Percentiles rank a stretch among this genome's conserved stretches.
Evolutionary conservation across 352 stramenopile genomes (phyloP).

Genomic region (Albugo candida): DNA sequence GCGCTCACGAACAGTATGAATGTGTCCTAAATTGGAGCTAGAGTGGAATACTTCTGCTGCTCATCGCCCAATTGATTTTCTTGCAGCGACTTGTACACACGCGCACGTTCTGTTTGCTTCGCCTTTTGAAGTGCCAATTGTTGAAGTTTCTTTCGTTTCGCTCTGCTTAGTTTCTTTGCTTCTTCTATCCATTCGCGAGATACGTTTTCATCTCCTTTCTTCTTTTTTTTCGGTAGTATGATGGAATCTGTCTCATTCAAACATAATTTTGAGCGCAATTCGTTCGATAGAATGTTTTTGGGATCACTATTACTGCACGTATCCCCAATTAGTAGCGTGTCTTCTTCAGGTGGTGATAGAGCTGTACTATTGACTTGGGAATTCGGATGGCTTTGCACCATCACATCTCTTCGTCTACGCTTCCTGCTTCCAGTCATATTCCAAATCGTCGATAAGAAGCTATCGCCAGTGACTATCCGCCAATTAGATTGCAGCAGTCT

Average conservation of each 20-base stretch:
- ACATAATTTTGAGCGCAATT: conserved; percentile 44
- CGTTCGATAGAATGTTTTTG: conserved; percentile 29
- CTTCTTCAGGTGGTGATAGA: no score
- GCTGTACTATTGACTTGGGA: no score
- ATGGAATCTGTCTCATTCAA: conserved; percentile 38
- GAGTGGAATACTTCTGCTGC: conserved; percentile 56
- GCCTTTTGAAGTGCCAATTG: conserved; percentile 48
- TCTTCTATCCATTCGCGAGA: conserved; percentile 38
- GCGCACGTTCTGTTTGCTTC: conserved; percentile 50
- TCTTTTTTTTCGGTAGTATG: conserved; percentile 26
- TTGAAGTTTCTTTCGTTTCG: conserved; percentile 68
- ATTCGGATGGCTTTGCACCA: no score
- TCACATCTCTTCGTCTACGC: no score
- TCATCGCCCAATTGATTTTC: conserved; percentile 29
- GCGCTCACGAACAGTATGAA: conserved; percentile 56
- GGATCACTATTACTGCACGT: no score
- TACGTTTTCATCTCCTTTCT: conserved; percentile 19
- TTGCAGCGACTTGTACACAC: conserved; percentile 65
- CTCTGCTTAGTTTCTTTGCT: conserved; percentile 50
- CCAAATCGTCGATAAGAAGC: no score
- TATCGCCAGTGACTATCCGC: no score
- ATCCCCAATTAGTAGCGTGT: no score
- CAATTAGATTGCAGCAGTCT: no score
- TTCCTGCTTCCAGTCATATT: no score
- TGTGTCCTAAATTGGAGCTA: conserved; percentile 57